These are phyloP conservation scores for Eleusine coracana DNA, from an alignment of 176 grass and related monocot species.

Conservation along the genomic window DNA sequence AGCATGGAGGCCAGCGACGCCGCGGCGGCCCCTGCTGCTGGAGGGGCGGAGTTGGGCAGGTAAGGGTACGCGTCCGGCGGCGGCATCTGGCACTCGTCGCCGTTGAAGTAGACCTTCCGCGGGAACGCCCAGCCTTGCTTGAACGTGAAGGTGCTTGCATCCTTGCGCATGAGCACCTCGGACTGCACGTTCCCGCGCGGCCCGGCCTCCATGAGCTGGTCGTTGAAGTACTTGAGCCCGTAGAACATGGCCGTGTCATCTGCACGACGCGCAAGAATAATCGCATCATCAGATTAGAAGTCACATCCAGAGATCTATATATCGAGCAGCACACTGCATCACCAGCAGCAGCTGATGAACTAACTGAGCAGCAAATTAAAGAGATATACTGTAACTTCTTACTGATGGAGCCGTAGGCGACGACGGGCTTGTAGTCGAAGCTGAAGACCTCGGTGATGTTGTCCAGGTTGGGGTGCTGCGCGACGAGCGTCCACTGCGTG, in stretches of 20 bases:
- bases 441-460: constrained; percentile 92
- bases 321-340: background rate
- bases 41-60: constrained; percentile 61
- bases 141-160: constrained; percentile 69
- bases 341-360: background rate
- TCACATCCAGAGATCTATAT: too few species aligned
- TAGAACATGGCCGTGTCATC: constrained; percentile 95
- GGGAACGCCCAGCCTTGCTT: constrained; percentile 97
- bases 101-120: constrained; percentile 95
- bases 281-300: background rate
- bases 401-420: constrained; percentile 76
- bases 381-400: background rate
- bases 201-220: constrained; percentile 89
- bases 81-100: constrained; percentile 88
- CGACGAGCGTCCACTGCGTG: constrained; percentile 90
- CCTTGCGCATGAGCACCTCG: constrained; percentile 85
- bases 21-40: background rate
- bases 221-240: constrained; percentile 94
- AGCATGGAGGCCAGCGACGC: background rate
- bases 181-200: constrained; percentile 88
- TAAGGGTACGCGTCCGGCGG: constrained; percentile 70
- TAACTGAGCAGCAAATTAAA: background rate
- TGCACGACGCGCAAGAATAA: background rate
- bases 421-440: constrained; percentile 88
- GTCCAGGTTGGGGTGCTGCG: constrained; percentile 91